Evolutionary conservation across 1,284 basidiomycete genomes (phyloP), one percentile per base, ranked within the genome.

Genomic region (Puccinia coronata): DNA sequence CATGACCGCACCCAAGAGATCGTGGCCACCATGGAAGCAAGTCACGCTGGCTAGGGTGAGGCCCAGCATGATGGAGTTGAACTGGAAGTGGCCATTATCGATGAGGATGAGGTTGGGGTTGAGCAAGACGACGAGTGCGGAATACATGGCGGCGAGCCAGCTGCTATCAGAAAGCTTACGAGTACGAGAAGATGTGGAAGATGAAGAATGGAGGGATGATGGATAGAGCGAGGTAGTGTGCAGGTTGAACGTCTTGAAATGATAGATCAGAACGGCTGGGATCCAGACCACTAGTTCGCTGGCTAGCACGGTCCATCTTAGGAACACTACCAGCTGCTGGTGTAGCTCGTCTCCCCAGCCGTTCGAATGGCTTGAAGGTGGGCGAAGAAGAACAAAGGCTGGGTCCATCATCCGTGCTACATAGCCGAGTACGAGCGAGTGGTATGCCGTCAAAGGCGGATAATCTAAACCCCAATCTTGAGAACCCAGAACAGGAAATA

Each of bases 11-110:
- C 93, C 95, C 0, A 91, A 83, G 3, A 93, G 86, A 85, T 98
- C 94, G 41, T 89, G 87, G 9, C 90, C 91, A 1, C 85, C 85
- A 6, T 91, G 90, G 74, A 96, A 92, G 83, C 90, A 90, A 83
- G 91, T 90, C 55, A 93, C 85, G 0, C 92, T 88, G 57, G 92
- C 87, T 31, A 95, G 85, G 0, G 92, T 91, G 43, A 95, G 88
- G 12, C 92, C 93, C 67, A 95, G 90, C 92, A 95, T 94, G 82
- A 95, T 90, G 5, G 92, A 92, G 84, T 95, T 95, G 85, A 93
- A 87, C 80, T 97, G 95, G 84, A 97, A 97, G 85, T 97, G 95
- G 0, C 95, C 95, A 84, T 92, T 92, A 86, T 97, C 95, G 82
- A 97, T 89, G 25, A 96, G 88, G 34, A 96, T 88, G 43, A 96